Conservation (phyloP, 2,329 filamentous ascomycete species). For the Fusarium globosum region DNA sequence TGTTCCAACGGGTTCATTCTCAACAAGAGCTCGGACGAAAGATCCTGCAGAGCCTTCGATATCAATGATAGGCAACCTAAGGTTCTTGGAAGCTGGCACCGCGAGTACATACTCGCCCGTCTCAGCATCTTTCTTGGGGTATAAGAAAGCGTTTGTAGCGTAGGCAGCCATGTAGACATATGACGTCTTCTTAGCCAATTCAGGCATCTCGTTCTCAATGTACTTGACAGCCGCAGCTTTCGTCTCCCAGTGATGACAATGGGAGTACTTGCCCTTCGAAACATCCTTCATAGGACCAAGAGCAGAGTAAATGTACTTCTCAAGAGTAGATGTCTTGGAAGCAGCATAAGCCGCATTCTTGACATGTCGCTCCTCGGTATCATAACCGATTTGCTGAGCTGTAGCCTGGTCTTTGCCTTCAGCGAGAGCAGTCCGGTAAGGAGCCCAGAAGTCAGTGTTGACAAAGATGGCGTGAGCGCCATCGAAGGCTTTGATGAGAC, state of each 20-base stretch:
- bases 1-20: constrained; percentile 52
- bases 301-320: constrained; percentile 61
- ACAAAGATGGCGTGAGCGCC: constrained; percentile 61
- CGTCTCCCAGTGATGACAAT: constrained; percentile 61
- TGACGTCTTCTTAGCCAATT: constrained; percentile 54
- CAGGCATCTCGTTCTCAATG: constrained; percentile 54
- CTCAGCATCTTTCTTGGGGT: constrained; percentile 39
- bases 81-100: constrained; percentile 41
- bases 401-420: constrained; percentile 49
- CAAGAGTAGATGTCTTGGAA: constrained; percentile 51
- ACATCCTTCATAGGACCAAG: constrained; percentile 58
- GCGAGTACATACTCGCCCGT: constrained; percentile 49
- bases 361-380: constrained; percentile 61
- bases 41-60: constrained; percentile 52
- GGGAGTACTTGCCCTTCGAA: constrained; percentile 55
- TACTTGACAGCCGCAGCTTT: constrained; percentile 62
- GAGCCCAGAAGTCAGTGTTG: constrained; percentile 64
- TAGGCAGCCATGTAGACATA: constrained; percentile 43
- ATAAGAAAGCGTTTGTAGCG: constrained; percentile 36
- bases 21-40: constrained; percentile 57
- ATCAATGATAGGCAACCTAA: constrained; percentile 55
- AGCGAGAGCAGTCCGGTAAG: constrained; percentile 54
- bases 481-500: constrained; percentile 54
- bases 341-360: constrained; percentile 65
- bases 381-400: constrained; percentile 53